These are phyloP conservation scores for Arthrobotrys iridis DNA, from an alignment of 2,329 filamentous ascomycete genomes.

Conservation along the genomic window DNA sequence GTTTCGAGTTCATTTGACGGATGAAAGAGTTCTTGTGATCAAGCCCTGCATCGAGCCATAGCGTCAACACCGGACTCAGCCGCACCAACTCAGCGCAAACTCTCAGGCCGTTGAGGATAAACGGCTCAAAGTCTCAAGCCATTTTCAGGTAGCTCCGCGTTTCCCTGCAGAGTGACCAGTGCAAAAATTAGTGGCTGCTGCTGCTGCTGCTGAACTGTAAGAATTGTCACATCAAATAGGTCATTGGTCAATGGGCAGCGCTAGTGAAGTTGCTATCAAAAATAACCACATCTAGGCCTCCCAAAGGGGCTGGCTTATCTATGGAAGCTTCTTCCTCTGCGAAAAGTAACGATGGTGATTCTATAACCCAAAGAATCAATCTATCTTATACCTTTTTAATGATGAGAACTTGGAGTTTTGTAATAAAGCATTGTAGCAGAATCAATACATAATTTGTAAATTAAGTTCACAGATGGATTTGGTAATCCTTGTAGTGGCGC, in stretches of 20 bases:
- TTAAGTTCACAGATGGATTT: neutral
- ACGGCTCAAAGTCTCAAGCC: neutral
- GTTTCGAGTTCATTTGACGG: neutral
- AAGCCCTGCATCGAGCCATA: neutral
- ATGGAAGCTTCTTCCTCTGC: neutral
- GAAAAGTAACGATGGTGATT: neutral
- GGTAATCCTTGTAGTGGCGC: neutral
- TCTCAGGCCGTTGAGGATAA: neutral
- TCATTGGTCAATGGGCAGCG: neutral
- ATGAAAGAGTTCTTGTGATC: too few relatives aligned
- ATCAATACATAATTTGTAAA: neutral
- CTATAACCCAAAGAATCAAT: neutral
- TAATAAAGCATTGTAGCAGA: neutral
- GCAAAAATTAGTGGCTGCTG: neutral
- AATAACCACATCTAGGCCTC: neutral
- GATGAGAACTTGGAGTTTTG: neutral
- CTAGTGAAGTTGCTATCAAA: neutral
- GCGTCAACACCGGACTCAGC: neutral
- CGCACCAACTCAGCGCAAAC: neutral
- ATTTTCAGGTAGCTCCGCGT: neutral
- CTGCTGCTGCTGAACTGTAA: neutral
- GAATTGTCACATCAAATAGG: neutral
- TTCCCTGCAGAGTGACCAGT: neutral
- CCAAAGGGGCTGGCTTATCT: neutral
- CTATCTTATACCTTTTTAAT: neutral